phyloP scores from a whole-genome alignment of 2,329 filamentous ascomycete genomes.

The Xylogone sp. region DNA sequence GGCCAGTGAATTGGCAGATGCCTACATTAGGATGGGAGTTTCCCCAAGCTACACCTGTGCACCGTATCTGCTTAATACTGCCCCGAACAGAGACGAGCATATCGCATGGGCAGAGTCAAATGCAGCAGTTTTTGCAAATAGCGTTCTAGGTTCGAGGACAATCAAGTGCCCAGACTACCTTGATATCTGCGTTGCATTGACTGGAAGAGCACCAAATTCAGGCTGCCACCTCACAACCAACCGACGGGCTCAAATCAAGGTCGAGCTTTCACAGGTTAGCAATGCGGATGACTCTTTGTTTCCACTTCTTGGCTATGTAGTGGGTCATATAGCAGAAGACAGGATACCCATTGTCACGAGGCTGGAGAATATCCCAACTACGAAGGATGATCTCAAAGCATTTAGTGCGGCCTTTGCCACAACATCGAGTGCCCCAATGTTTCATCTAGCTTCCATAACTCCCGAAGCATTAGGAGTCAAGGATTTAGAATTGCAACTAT shows the following conservation, averaged over 20 bases:
- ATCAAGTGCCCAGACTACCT: conserved; percentile 43
- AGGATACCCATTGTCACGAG: conserved; percentile 34
- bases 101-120: conserved; percentile 43
- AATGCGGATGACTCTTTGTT: conserved; percentile 32
- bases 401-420: conserved; percentile 43
- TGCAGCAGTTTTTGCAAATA: conserved; percentile 42
- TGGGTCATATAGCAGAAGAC: conserved; percentile 27
- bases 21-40: no score
- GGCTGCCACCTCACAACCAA: no score
- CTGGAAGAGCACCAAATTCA: conserved; percentile 21
- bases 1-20: no score
- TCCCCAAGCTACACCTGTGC: no score
- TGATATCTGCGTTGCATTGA: conserved; percentile 39
- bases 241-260: conserved; percentile 41
- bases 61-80: no score
- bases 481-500: conserved; percentile 6
- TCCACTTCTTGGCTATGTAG: conserved; percentile 34
- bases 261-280: conserved; percentile 42
- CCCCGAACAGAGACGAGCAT: conserved; percentile 29
- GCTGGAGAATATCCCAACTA: conserved; percentile 21
- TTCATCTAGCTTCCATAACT: conserved; percentile 37
- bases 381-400: conserved; percentile 34
- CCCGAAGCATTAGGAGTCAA: conserved; percentile 28
- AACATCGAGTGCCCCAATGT: conserved; percentile 38
- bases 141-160: conserved; percentile 39